phyloP scores from a whole-genome alignment of 768 basidiomycete species.

The Exsudoporus frostii region DNA sequence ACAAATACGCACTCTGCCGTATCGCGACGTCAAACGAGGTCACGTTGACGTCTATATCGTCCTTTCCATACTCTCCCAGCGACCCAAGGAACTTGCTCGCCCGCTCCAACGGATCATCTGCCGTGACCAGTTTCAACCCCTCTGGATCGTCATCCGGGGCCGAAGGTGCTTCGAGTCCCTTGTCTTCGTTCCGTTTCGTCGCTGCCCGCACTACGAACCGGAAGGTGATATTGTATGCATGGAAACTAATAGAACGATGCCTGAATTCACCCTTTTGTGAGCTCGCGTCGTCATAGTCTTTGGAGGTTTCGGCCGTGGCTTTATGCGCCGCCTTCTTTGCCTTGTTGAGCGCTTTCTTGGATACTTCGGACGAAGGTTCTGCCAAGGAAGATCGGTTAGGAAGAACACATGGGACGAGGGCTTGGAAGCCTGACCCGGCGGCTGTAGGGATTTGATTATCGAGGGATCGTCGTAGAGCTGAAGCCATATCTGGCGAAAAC shows the following conservation, averaged over 20 bases:
- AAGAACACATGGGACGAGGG: constrained; percentile 30
- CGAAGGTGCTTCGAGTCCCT: constrained; percentile 56
- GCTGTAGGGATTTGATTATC: constrained; percentile 40
- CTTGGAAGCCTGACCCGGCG: constrained; percentile 33
- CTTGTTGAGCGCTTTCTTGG: constrained; percentile 84
- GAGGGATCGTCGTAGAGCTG: constrained; percentile 68
- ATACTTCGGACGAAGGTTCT: constrained; percentile 29
- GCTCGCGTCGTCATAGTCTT: constrained; percentile 36
- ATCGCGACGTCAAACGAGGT: constrained; percentile 78
- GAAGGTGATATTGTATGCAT: constrained; percentile 9
- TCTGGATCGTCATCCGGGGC: constrained; percentile 82
- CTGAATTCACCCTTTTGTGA: constrained; percentile 59
- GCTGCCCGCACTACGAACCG: constrained; percentile 21
- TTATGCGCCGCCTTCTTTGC: constrained; percentile 75
- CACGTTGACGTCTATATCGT: constrained; percentile 69
- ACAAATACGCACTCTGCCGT: constrained; percentile 59
- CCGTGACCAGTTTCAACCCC: constrained; percentile 65
- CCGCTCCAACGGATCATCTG: constrained; percentile 65
- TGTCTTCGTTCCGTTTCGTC: constrained; percentile 52
- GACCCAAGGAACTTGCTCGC: constrained; percentile 71
- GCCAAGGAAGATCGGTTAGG: not conserved
- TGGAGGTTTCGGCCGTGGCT: constrained; percentile 45
- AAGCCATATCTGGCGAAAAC: constrained; percentile 62
- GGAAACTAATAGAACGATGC: constrained; percentile 11
- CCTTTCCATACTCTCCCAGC: constrained; percentile 48